Evolutionary conservation across 1,139 yeast genomes (phyloP).

Genomic region (Saccharomyces hybrid): DNA sequence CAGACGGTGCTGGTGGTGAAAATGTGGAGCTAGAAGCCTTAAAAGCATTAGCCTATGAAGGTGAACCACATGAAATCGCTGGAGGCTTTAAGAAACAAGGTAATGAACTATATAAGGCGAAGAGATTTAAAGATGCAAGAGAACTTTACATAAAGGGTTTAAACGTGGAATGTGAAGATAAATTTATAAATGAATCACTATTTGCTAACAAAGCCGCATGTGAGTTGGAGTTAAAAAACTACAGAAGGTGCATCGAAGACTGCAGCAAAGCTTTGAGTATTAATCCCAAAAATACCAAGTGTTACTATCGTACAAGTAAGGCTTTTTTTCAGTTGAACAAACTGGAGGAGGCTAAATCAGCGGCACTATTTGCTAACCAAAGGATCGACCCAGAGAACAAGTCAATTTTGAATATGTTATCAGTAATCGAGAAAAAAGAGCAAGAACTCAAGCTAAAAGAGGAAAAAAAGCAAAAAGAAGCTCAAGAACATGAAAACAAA

Average conservation of each 20-base stretch:
- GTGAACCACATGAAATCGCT: conserved; percentile 90
- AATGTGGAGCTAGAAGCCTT: conserved; percentile 77
- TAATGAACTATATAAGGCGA: conserved; percentile 69
- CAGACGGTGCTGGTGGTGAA: conserved; percentile 71
- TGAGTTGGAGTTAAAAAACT: conserved; percentile 76
- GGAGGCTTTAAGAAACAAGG: conserved; percentile 88
- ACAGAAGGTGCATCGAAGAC: conserved; percentile 79
- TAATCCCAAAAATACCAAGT: conserved; percentile 71
- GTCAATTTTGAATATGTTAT: conserved; percentile 42
- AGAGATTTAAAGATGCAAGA: conserved; percentile 68
- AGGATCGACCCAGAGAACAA: conserved; percentile 51
- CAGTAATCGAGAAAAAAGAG: conserved; percentile 39
- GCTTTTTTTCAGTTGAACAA: conserved; percentile 67
- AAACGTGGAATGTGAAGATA: conserved; percentile 54
- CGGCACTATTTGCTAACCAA: conserved; percentile 54
- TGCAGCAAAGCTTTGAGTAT: conserved; percentile 62
- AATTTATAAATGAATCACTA: conserved; percentile 49
- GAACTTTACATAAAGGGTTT: conserved; percentile 75
- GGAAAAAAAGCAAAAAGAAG: conserved; percentile 24
- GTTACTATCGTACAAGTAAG: conserved; percentile 75
- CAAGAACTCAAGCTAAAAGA: conserved; percentile 22
- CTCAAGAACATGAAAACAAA: conserved; percentile 20
- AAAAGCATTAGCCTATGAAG: conserved; percentile 87
- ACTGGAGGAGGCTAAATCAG: conserved; percentile 63
- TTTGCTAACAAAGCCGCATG: conserved; percentile 86